Evolutionary conservation across 208 protist species (phyloP), one percentile per base, ranked within the genome.

Genomic region (Leishmania amazonensis): DNA sequence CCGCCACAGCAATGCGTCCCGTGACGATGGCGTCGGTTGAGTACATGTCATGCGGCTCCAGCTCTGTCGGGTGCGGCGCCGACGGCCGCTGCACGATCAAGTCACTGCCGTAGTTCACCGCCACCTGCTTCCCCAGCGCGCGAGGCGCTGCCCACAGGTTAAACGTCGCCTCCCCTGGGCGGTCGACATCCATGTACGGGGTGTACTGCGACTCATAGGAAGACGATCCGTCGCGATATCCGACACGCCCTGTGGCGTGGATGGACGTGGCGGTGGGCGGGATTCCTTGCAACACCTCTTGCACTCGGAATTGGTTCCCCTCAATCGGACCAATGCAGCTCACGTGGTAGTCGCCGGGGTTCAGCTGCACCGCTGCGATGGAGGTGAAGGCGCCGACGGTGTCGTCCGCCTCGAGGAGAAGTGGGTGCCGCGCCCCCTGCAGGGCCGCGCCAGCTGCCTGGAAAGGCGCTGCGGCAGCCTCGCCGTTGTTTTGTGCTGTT

Each of bases 111-210:
- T 91, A 89, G 49, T 68, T 40, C 21, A 94, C 88, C 4, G 79
- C 87, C 60, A 82, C 51, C 42, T 84, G 85, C 76, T 81, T 89
- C 42, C 80, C 80, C 45, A 73, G 81, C 53, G 85, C 81, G 38
- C 88, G 84, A 35, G 89, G 88, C 3, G 89, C 85, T 0, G 92
- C 89, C 93, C 93, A 96, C 28, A 96, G 84, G 86, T 95, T 96
- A 75, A 95, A 92, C 19, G 80, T 86, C 19, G 88, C 88, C 78
- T 94, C 86, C 31, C 89, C 88, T 5, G 93, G 89, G 8, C 57
- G 62, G 87, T 96, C 93, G 1, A 96, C 80, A 49, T 89, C 86
- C 58, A 96, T 81, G 71, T 83, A 82, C 35, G 86, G 84, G 9
- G 93, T 96, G 47, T 81, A 83, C 80, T 95, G 91, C 58, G 78